phyloP scores from a whole-genome alignment of 768 basidiomycete species.

The Trametes elegans region DNA sequence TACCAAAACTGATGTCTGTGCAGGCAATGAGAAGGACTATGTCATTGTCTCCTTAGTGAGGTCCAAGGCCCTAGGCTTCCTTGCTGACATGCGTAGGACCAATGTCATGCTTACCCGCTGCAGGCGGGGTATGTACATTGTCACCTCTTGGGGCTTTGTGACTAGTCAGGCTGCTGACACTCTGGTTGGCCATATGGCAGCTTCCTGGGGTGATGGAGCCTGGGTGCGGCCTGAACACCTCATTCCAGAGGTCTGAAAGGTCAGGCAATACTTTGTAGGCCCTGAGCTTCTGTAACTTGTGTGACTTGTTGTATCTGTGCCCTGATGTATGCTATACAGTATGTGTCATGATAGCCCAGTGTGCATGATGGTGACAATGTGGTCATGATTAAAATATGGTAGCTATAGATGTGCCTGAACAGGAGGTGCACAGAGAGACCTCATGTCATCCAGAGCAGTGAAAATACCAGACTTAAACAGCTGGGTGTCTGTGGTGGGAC shows the following conservation, averaged over 20 bases:
- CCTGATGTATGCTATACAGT: neutral
- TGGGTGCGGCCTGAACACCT: conserved; percentile 39
- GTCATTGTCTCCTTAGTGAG: conserved; percentile 74
- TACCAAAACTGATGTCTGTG: neutral
- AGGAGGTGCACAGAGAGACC: conserved; percentile 25
- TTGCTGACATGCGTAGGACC: conserved; percentile 60
- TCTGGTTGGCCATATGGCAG: conserved; percentile 41
- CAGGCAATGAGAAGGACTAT: conserved; percentile 82
- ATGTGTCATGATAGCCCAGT: too few species aligned
- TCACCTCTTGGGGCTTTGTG: conserved; percentile 62
- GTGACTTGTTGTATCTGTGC: neutral
- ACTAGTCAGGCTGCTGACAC: conserved; percentile 44
- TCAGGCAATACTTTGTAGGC: neutral
- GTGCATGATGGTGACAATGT: too few species aligned
- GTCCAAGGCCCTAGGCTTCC: conserved; percentile 62
- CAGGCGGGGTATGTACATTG: conserved; percentile 75
- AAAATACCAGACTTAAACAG: conserved; percentile 60
- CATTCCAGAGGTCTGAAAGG: conserved; percentile 32
- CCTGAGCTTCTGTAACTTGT: conserved; percentile 12
- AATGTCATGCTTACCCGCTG: conserved; percentile 90
- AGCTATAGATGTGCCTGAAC: conserved; percentile 14
- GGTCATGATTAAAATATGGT: neutral
- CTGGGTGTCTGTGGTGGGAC: conserved; percentile 65
- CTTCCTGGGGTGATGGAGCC: conserved; percentile 31
- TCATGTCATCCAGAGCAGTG: conserved; percentile 70